phyloP scores from a whole-genome alignment of 73 alveolate genomes.

The Uronychia binucleata region DNA sequence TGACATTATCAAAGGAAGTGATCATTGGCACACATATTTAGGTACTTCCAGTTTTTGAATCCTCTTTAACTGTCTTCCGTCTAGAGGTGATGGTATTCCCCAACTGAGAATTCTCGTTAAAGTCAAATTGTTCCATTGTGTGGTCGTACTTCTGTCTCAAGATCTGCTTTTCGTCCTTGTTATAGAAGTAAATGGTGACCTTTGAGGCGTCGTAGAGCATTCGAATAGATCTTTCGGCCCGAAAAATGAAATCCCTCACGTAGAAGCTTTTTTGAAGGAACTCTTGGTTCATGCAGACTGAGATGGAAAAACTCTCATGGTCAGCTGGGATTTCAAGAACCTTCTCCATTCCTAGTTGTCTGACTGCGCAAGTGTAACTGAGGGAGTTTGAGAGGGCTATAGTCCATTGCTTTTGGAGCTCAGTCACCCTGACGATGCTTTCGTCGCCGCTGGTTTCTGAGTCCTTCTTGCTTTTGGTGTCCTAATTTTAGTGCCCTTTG shows the following conservation, averaged over 20 bases:
- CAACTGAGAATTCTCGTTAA: neutral
- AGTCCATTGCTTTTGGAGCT: neutral
- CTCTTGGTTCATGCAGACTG: neutral
- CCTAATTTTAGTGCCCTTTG: neutral
- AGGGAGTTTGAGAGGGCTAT: neutral
- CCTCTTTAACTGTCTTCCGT: neutral
- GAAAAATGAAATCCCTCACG: neutral
- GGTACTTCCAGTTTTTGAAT: neutral
- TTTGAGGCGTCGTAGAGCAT: neutral
- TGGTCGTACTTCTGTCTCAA: neutral
- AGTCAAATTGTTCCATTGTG: neutral
- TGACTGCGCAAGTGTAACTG: neutral
- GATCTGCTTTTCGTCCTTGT: neutral
- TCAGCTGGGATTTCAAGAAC: neutral
- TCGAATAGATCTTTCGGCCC: neutral
- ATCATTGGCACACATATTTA: neutral
- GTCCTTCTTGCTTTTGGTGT: neutral
- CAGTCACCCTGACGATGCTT: neutral
- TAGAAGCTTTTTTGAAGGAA: neutral
- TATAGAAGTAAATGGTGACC: neutral
- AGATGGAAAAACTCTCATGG: neutral
- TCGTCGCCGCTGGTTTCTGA: neutral
- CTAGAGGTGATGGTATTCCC: neutral
- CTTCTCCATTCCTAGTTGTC: neutral
- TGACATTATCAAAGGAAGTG: neutral